phyloP scores from a whole-genome alignment of 208 protist species.

The Acanthamoeba sp. region DNA sequence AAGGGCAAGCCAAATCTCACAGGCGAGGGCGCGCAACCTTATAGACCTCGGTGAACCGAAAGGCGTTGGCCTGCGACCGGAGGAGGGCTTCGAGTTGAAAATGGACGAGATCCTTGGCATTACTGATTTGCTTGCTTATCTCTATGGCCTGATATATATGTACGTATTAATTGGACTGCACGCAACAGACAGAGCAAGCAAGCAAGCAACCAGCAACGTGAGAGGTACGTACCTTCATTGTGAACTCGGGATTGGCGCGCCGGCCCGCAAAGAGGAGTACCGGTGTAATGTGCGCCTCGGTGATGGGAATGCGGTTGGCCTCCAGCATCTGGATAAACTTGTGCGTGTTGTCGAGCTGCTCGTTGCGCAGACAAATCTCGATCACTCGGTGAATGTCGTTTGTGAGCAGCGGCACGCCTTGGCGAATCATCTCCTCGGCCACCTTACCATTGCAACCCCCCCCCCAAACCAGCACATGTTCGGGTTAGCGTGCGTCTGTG shows the following conservation, averaged over 20 bases:
- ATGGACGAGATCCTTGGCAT: too few relatives aligned
- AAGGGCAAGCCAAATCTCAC: neutral
- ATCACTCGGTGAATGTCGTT: neutral
- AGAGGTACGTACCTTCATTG: neutral
- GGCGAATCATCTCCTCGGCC: neutral
- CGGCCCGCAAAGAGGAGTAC: neutral
- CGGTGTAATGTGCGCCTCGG: neutral
- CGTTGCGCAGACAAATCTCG: neutral
- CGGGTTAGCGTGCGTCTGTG: too few relatives aligned
- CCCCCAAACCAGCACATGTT: too few relatives aligned
- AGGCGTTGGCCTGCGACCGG: neutral
- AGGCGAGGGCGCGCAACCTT: neutral
- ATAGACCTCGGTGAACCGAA: neutral
- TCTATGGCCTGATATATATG: too few relatives aligned
- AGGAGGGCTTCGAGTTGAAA: too few relatives aligned
- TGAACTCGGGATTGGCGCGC: conserved; percentile 9
- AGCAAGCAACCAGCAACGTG: too few relatives aligned
- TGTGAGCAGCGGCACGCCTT: neutral
- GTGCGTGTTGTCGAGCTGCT: neutral
- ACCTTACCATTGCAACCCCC: neutral
- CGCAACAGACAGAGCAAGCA: too few relatives aligned
- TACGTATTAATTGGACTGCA: too few relatives aligned
- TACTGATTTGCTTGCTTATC: too few relatives aligned
- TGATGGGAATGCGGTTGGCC: neutral
- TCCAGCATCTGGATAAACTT: neutral